Evolutionary conservation across 1,284 basidiomycete genomes (phyloP).

Genomic region (Dichomitus squalens): DNA sequence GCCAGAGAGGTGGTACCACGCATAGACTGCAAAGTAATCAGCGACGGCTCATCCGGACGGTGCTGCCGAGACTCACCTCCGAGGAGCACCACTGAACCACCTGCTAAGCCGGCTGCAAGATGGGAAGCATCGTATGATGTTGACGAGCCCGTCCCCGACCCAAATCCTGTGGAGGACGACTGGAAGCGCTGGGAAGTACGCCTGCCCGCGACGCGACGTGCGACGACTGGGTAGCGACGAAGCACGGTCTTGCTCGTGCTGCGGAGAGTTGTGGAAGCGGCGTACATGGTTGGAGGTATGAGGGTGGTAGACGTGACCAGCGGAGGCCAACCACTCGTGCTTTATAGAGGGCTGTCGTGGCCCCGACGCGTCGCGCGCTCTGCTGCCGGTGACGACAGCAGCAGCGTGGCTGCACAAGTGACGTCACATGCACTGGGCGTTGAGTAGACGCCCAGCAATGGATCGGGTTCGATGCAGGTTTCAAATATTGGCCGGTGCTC

Average conservation of each 20-base stretch:
- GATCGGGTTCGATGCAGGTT: too few relatives aligned
- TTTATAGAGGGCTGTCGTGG: too few relatives aligned
- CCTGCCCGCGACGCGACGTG: constrained; percentile 22
- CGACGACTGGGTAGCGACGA: constrained; percentile 5
- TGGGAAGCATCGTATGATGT: constrained; percentile 20
- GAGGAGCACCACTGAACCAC: constrained; percentile 37
- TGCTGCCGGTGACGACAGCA: too few relatives aligned
- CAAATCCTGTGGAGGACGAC: constrained; percentile 7
- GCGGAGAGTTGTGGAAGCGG: constrained; percentile 9
- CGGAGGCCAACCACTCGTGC: too few relatives aligned
- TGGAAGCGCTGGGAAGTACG: constrained; percentile 24
- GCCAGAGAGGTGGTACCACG: constrained; percentile 25
- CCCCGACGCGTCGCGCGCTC: too few relatives aligned
- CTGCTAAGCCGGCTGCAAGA: constrained; percentile 37
- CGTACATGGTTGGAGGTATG: constrained; percentile 10
- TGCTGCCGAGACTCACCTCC: constrained; percentile 25
- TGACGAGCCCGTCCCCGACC: background rate
- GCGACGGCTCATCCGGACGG: background rate
- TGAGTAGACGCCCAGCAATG: too few relatives aligned
- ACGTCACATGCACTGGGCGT: too few relatives aligned
- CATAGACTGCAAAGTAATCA: constrained; percentile 11
- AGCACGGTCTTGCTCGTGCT: background rate
- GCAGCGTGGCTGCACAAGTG: background rate
- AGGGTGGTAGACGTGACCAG: too few relatives aligned
- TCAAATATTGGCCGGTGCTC: background rate